Evolutionary conservation across 768 basidiomycete genomes (phyloP).

Genomic region (Mycena floridula): DNA sequence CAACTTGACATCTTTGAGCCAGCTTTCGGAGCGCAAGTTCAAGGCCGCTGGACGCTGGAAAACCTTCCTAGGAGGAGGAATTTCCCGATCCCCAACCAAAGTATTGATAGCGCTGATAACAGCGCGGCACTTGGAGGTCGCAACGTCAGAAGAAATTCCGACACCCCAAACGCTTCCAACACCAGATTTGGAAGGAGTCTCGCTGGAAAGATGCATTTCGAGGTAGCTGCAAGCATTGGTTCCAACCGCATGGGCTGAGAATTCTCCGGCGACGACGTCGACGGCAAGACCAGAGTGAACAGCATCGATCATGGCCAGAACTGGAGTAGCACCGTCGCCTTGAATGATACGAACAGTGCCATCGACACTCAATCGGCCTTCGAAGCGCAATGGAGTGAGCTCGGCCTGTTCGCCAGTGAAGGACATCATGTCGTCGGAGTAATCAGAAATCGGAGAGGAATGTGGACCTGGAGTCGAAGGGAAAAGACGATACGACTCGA

Average conservation of each 20-base stretch:
- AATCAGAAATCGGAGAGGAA: constrained; percentile 31
- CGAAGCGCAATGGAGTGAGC: constrained; percentile 38
- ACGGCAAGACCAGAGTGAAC: constrained; percentile 59
- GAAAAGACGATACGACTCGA: constrained; percentile 56
- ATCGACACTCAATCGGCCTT: constrained; percentile 64
- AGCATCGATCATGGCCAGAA: constrained; percentile 73
- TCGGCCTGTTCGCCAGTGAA: too few species aligned
- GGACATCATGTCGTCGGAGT: constrained; percentile 47
- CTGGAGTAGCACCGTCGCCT: constrained; percentile 76
- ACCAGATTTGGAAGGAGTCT: constrained; percentile 47
- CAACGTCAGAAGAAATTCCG: constrained; percentile 68
- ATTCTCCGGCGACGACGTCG: constrained; percentile 64
- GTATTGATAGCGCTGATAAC: constrained; percentile 69
- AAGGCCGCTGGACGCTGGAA: constrained; percentile 2
- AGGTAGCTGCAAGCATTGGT: constrained; percentile 73
- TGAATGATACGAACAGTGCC: constrained; percentile 56
- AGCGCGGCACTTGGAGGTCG: constrained; percentile 65
- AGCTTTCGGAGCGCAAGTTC: constrained; percentile 2
- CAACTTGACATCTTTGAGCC: constrained; percentile 4
- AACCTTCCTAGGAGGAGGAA: constrained; percentile 32
- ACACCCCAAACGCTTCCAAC: constrained; percentile 67
- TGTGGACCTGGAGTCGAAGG: constrained; percentile 30
- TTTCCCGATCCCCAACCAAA: constrained; percentile 43
- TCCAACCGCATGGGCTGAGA: constrained; percentile 63
- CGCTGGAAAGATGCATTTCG: constrained; percentile 53